phyloP scores from a whole-genome alignment of 108 stramenopile species.

The Bacterosira constricta region DNA sequence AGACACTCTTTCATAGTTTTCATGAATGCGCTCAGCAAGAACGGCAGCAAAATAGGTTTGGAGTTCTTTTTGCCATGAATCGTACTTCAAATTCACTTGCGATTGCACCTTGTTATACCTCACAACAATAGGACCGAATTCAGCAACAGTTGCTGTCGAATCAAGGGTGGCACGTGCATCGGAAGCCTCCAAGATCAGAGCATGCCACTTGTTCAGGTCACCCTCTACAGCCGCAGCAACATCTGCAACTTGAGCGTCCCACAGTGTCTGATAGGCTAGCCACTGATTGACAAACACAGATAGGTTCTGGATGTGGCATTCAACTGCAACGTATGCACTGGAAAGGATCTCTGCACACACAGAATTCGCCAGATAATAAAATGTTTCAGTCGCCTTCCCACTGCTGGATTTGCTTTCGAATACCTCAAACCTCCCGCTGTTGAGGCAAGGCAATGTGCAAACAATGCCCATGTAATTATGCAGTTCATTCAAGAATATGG shows the following conservation, averaged over 20 bases:
- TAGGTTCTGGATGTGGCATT: slow-evolving; percentile 69
- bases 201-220: slow-evolving; percentile 90
- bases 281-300: slow-evolving; percentile 83
- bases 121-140: slow-evolving; percentile 91
- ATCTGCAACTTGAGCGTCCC: slow-evolving; percentile 91
- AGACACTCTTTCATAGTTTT: slow-evolving; percentile 66
- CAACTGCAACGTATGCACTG: slow-evolving; percentile 72
- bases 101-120: slow-evolving; percentile 90
- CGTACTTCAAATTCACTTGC: slow-evolving; percentile 95
- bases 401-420: slow-evolving; percentile 61
- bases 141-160: slow-evolving; percentile 67
- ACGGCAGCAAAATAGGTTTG: slow-evolving; percentile 88
- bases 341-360: slow-evolving; percentile 54
- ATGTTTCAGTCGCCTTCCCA: slow-evolving; percentile 37
- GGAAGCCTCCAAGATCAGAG: slow-evolving; percentile 82
- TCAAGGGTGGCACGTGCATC: slow-evolving; percentile 89
- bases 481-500: slow-evolving; percentile 75
- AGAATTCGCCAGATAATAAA: slow-evolving; percentile 58
- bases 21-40: slow-evolving; percentile 68
- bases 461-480: slow-evolving; percentile 86
- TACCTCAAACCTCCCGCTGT: slow-evolving; percentile 88
- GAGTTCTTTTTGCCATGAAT: slow-evolving; percentile 97
- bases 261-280: slow-evolving; percentile 95
- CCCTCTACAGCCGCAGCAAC: slow-evolving; percentile 79
- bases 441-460: slow-evolving; percentile 82